phyloP scores from a whole-genome alignment of 106 monocot species.

The Vanilla planifolia region DNA sequence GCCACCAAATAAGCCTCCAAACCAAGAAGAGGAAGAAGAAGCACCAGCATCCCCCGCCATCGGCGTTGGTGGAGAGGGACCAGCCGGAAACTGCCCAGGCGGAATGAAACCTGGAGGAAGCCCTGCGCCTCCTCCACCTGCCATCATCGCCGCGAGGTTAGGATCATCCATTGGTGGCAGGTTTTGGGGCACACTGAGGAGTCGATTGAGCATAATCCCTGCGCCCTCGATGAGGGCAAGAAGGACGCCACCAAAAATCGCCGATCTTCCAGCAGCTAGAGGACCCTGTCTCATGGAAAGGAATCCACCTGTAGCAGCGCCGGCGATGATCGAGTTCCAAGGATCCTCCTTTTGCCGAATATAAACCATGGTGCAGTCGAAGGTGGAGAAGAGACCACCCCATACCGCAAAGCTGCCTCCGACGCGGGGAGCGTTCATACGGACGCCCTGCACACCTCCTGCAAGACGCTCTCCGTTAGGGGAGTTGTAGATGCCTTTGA shows the following conservation, averaged over 20 bases:
- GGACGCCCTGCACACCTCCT: slow-evolving; percentile 58
- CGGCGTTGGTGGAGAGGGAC: background rate
- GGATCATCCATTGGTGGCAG: slow-evolving; percentile 21
- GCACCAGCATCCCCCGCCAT: slow-evolving; percentile 1
- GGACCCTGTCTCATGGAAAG: slow-evolving; percentile 69
- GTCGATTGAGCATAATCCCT: slow-evolving; percentile 26
- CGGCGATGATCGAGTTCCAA: slow-evolving; percentile 83
- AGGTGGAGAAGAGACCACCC: slow-evolving; percentile 88
- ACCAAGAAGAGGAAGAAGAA: slow-evolving; percentile 14
- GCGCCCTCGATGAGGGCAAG: slow-evolving; percentile 23
- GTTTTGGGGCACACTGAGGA: slow-evolving; percentile 14
- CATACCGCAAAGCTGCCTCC: slow-evolving; percentile 97
- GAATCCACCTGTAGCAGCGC: slow-evolving; percentile 85
- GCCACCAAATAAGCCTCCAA: slow-evolving; percentile 18
- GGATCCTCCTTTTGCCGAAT: slow-evolving; percentile 93
- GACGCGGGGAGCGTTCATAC: slow-evolving; percentile 83
- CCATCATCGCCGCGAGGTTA: slow-evolving; percentile 10
- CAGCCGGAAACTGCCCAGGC: background rate
- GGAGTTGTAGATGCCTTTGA: slow-evolving; percentile 80
- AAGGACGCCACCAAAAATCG: slow-evolving; percentile 20
- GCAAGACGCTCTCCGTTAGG: slow-evolving; percentile 71
- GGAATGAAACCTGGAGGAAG: background rate
- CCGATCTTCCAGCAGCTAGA: slow-evolving; percentile 31
- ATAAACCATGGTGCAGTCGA: slow-evolving; percentile 89
- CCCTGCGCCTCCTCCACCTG: background rate